Percentiles rank a stretch among this genome's conserved stretches.
Conservation (phyloP, 306 rosid genomes). For the Sindora glabra region DNA sequence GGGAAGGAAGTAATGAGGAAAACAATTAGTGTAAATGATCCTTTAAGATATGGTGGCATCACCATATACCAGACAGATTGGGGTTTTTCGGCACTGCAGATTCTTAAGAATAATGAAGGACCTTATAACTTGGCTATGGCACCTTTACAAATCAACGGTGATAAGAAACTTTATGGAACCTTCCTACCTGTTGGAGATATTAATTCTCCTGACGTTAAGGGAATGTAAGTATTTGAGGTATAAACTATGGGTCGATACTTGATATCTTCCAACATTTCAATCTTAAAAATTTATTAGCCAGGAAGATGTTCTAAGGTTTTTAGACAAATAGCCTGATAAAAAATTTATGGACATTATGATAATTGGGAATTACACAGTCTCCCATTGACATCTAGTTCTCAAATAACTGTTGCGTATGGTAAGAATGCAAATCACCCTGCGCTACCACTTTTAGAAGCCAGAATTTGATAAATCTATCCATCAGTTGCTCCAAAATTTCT, state of each 20-base stretch:
- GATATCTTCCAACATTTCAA: too few species aligned
- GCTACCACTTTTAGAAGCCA: not conserved
- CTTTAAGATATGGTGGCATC: conserved; percentile 72
- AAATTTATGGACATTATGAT: too few species aligned
- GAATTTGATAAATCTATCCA: not conserved
- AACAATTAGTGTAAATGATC: conserved; percentile 88
- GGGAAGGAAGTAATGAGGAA: conserved; percentile 90
- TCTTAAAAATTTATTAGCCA: too few species aligned
- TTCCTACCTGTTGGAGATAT: conserved; percentile 80
- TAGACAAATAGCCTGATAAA: too few species aligned
- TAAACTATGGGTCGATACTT: not conserved
- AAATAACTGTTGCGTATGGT: not conserved
- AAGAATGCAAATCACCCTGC: not conserved
- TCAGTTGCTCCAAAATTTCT: not conserved
- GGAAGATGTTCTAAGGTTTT: too few species aligned
- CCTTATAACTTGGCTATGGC: conserved; percentile 96
- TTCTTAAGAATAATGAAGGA: conserved; percentile 79
- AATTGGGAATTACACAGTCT: too few species aligned
- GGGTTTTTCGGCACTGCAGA: conserved; percentile 81
- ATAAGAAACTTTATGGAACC: conserved; percentile 88
- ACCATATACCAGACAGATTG: conserved; percentile 96
- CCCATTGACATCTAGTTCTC: not conserved
- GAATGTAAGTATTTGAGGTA: conserved; percentile 55
- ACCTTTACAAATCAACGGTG: conserved; percentile 84
- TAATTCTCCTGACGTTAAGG: conserved; percentile 67